These are phyloP conservation scores for Pancytospora philotis DNA, from an alignment of 371 early-diverging fungal species.

Conservation along the genomic window DNA sequence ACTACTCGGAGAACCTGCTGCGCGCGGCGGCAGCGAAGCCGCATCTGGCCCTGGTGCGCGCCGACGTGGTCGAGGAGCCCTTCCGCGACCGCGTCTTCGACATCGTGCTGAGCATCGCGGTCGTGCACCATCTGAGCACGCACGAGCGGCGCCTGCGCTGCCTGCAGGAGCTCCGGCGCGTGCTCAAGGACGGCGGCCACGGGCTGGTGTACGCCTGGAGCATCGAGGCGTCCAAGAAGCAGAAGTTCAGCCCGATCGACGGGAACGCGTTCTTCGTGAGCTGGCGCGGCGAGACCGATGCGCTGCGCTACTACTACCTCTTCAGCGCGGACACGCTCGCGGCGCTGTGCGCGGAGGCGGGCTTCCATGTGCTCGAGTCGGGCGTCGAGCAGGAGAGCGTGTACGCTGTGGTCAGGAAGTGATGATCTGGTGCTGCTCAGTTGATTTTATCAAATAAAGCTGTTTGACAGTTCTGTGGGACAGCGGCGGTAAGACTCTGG, in stretches of 20 bases:
- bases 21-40: constrained; percentile 7
- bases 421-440: background rate
- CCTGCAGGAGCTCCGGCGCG: constrained; percentile 38
- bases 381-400: constrained; percentile 43
- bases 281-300: constrained; percentile 44
- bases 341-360: constrained; percentile 18
- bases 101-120: constrained; percentile 54
- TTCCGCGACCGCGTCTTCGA: constrained; percentile 46
- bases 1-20: constrained; percentile 45
- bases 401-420: constrained; percentile 22
- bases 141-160: constrained; percentile 38
- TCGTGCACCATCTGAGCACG: constrained; percentile 58
- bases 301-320: constrained; percentile 54
- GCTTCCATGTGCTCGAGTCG: constrained; percentile 32
- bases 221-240: constrained; percentile 33
- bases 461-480: too few relatives aligned
- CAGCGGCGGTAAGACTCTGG: too few relatives aligned
- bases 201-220: constrained; percentile 57
- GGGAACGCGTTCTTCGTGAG: constrained; percentile 49
- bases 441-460: background rate
- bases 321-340: constrained; percentile 39
- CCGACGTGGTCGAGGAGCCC: constrained; percentile 35
- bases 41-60: constrained; percentile 28
- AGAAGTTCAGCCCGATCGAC: constrained; percentile 45
- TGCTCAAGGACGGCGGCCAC: constrained; percentile 43